Percentiles rank a stretch among this genome's conserved stretches.
Conservation (phyloP, 306 rosid genomes). For the Citrullus amarus region DNA sequence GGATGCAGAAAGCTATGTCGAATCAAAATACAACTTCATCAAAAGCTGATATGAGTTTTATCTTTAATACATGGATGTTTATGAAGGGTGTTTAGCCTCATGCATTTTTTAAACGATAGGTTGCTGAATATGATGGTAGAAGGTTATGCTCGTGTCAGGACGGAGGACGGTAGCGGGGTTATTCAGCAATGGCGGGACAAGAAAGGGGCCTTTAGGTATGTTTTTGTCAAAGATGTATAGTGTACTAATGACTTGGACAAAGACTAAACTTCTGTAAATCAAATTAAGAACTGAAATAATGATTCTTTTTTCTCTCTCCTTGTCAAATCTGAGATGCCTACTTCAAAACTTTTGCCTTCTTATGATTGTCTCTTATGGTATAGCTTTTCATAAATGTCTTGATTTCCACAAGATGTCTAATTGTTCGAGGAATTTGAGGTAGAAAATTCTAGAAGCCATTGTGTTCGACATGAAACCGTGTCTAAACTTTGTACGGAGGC, state of each 20-base stretch:
- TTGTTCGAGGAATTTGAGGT: neutral
- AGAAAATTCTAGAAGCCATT: neutral
- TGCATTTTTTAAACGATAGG: neutral
- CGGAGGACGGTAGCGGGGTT: neutral
- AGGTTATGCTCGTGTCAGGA: neutral
- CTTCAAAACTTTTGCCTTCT: neutral
- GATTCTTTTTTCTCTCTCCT: neutral
- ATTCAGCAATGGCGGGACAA: neutral
- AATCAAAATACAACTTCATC: slow-evolving; percentile 65
- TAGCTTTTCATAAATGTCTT: neutral
- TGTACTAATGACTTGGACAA: neutral
- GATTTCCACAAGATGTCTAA: neutral
- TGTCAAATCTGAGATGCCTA: neutral
- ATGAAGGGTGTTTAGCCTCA: neutral
- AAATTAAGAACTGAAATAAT: neutral
- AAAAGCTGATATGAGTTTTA: slow-evolving; percentile 19
- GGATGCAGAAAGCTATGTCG: slow-evolving; percentile 75
- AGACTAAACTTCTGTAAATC: neutral
- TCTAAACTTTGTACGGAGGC: too few relatives aligned
- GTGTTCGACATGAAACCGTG: too few relatives aligned
- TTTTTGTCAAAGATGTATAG: neutral
- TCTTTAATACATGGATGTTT: neutral
- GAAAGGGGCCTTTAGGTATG: neutral
- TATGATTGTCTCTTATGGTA: neutral
- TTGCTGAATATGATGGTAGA: neutral